A percentile compares a stretch with the other conserved stretches of the same genome.
Evolutionary conservation across 495 filamentous ascomycete genomes (phyloP).

Genomic region (Penicillium ochrochloron): DNA sequence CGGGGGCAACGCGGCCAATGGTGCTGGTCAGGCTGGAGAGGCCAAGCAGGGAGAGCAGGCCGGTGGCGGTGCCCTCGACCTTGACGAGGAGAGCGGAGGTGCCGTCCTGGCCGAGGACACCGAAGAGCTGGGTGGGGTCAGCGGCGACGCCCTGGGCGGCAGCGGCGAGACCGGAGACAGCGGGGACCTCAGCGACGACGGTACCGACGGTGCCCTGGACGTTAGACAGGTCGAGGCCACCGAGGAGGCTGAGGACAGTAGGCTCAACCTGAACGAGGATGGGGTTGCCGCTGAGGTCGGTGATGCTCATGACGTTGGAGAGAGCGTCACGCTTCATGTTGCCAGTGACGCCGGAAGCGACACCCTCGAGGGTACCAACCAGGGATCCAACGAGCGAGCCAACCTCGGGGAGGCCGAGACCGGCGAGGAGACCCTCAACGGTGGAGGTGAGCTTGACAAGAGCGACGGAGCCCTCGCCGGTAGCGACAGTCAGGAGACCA

Average conservation of each 20-base stretch:
- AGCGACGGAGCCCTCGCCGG: slow-evolving; percentile 18
- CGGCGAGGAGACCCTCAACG: slow-evolving; percentile 19
- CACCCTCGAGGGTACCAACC: slow-evolving; percentile 23
- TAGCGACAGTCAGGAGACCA: slow-evolving; percentile 25
- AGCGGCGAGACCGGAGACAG: slow-evolving; percentile 15
- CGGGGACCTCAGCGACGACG: slow-evolving; percentile 22
- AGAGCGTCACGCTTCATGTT: slow-evolving; percentile 21
- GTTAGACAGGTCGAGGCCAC: slow-evolving; percentile 23
- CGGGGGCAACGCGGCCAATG: slow-evolving; percentile 27
- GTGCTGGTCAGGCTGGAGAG: slow-evolving; percentile 22
- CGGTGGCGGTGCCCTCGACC: slow-evolving; percentile 23
- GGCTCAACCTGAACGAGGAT: slow-evolving; percentile 25
- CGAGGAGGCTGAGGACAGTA: slow-evolving; percentile 20
- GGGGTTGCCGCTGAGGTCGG: slow-evolving; percentile 20
- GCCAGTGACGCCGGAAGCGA: slow-evolving; percentile 12
- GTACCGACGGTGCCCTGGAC: slow-evolving; percentile 26
- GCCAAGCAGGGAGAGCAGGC: slow-evolving; percentile 30
- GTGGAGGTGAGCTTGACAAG: slow-evolving; percentile 30
- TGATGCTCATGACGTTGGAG: slow-evolving; percentile 24
- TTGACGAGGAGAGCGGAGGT: slow-evolving; percentile 30
- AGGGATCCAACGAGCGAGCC: slow-evolving; percentile 55
- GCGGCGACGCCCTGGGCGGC: slow-evolving; percentile 18
- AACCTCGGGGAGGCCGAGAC: slow-evolving; percentile 71
- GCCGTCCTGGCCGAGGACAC: slow-evolving; percentile 24
- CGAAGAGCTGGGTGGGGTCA: slow-evolving; percentile 26